Evolutionary conservation across 345 rosid species (phyloP).

Genomic region (Boechera retrofracta): DNA sequence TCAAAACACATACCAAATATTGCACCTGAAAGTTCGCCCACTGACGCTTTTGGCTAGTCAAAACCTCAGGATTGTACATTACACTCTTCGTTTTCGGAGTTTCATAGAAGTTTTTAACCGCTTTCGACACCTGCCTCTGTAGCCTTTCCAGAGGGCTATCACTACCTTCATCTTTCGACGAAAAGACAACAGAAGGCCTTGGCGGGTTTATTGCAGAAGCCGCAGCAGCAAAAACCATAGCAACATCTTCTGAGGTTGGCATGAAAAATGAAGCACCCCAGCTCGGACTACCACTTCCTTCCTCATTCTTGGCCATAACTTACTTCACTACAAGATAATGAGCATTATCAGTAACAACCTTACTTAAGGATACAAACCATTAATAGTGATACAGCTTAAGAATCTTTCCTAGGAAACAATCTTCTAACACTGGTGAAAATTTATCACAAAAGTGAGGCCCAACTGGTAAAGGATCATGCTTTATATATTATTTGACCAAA

Average conservation of each 20-base stretch:
- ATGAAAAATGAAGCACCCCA: conserved; percentile 75
- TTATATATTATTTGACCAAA: neutral
- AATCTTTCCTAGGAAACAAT: neutral
- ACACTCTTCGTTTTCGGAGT: conserved; percentile 61
- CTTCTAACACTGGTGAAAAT: too few relatives aligned
- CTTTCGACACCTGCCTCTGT: conserved; percentile 70
- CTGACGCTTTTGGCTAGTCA: conserved; percentile 94
- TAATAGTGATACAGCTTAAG: neutral
- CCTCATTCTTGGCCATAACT: conserved; percentile 65
- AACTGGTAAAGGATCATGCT: conserved; percentile 3
- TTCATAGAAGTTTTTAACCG: conserved; percentile 70
- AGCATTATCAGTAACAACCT: conserved; percentile 14
- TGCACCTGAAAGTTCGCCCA: conserved; percentile 91
- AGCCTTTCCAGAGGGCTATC: conserved; percentile 74
- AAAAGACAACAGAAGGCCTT: conserved; percentile 86
- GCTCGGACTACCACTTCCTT: conserved; percentile 76
- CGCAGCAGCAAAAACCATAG: conserved; percentile 82
- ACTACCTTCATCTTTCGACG: conserved; percentile 65
- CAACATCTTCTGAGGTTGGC: conserved; percentile 83
- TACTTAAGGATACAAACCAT: conserved; percentile 13
- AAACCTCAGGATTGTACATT: conserved; percentile 86
- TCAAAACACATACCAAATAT: conserved; percentile 64
- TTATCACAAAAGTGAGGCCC: neutral
- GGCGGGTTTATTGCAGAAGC: conserved; percentile 74
- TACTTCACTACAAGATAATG: conserved; percentile 44